Evolutionary conservation across 139 green algal genomes (phyloP), one percentile per base, ranked within the genome.

Genomic region (Ettlia oleoabundans): DNA sequence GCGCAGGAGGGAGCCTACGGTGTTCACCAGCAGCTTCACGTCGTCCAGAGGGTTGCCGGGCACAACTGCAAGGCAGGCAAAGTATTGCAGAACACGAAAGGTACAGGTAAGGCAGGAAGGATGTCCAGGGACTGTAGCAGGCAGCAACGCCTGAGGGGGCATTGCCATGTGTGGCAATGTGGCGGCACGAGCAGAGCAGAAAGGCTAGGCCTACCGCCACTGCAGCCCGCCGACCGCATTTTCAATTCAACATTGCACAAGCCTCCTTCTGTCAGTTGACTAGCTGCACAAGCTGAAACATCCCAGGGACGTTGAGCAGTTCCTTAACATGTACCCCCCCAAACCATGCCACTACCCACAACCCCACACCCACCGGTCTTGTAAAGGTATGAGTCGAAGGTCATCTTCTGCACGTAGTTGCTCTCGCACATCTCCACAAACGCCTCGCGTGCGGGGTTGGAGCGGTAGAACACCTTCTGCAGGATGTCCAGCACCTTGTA

Each of bases 401-500:
- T 99, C 97, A 99, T 99, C 92, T 98, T 98, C 93, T 99, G 97
- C 43, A 99, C 97, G 81, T 99, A 99, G 78, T 90, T 88, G 86
- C 95, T 94, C 70, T 97, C 89, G 88, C 97, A 99, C 89, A 99
- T 95, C 93, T 99, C 97, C 72, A 99, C 97, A 88, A 99, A 99
- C 18, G 97, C 97, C 91, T 99, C 97, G 33, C 97, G 92, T 2
- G 97, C 97, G 61, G 97, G 97, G 94, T 99, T 99, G 86, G 91
- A 97, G 41, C 96, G 85, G 91, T 94, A 93, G 42, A 83, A 85
- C 43, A 85, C 94, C 94, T 99, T 99, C 93, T 99, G 97, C 84
- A 99, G 91, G 92, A 99, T 99, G 93, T 99, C 97, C 76, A 99
- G 92, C 53, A 99, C 97, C 94, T 99, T 99, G 97, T 99, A 99